Conservation (phyloP, 2,329 filamentous ascomycete genomes). For the Clarireedia hainanense region DNA sequence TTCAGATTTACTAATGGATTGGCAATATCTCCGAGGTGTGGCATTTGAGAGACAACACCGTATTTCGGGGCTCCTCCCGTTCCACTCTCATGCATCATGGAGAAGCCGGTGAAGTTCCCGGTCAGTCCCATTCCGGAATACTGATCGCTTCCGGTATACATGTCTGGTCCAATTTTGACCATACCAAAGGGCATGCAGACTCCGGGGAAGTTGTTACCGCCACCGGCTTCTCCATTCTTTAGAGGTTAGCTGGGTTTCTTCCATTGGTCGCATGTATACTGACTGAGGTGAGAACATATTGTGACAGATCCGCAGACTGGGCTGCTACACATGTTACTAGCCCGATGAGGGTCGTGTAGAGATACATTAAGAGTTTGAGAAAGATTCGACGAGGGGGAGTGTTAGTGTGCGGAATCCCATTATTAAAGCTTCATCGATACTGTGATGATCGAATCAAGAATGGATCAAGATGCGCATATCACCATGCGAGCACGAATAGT, state of each 20-base stretch:
- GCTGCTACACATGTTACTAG: neutral
- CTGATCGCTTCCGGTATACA: slow-evolving; percentile 36
- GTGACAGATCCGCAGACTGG: slow-evolving; percentile 4
- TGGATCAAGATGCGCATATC: too few relatives aligned
- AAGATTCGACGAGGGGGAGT: neutral
- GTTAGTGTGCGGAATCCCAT: neutral
- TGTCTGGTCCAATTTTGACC: slow-evolving; percentile 15
- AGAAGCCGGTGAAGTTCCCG: slow-evolving; percentile 51
- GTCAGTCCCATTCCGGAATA: slow-evolving; percentile 44
- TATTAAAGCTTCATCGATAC: neutral
- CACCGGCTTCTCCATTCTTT: slow-evolving; percentile 4
- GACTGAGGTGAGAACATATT: slow-evolving; percentile 9
- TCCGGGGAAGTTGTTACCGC: slow-evolving; percentile 14
- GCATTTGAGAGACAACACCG: slow-evolving; percentile 54
- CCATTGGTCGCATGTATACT: neutral
- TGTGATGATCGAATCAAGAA: too few relatives aligned
- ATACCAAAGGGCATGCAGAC: slow-evolving; percentile 14
- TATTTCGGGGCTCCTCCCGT: slow-evolving; percentile 65
- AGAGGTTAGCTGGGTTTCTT: neutral
- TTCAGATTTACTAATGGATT: slow-evolving; percentile 49
- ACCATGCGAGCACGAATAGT: too few relatives aligned
- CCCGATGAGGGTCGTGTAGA: neutral
- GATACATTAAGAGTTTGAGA: neutral
- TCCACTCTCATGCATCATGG: slow-evolving; percentile 57
- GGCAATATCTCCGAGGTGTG: slow-evolving; percentile 38